Conservation (phyloP, 2,329 filamentous ascomycete genomes). For the Diaporthe aspalathi region DNA sequence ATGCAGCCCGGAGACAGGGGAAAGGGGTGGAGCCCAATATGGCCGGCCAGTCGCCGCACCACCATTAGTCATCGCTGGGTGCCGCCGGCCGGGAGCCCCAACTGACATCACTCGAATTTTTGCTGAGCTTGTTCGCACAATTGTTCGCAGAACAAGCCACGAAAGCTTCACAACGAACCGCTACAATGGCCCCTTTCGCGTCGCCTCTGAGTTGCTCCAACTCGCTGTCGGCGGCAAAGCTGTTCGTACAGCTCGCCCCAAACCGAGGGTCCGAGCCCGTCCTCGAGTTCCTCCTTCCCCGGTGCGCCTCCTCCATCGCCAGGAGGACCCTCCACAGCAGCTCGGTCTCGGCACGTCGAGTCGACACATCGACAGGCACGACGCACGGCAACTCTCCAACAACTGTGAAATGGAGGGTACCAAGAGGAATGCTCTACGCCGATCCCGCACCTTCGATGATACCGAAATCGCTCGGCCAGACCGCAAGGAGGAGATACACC, state of each 20-base stretch:
- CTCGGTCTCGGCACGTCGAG: background rate
- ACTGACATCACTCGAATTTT: slow-evolving; percentile 35
- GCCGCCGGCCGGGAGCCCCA: background rate
- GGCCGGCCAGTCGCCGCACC: slow-evolving; percentile 14
- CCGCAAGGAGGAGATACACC: slow-evolving; percentile 55
- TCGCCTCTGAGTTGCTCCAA: slow-evolving; percentile 35
- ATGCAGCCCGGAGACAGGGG: background rate
- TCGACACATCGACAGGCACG: background rate
- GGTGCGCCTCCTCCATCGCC: slow-evolving; percentile 24
- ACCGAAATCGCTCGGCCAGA: slow-evolving; percentile 48
- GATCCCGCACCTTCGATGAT: background rate
- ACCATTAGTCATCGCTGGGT: slow-evolving; percentile 14
- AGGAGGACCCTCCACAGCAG: slow-evolving; percentile 38
- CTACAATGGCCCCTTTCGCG: slow-evolving; percentile 6
- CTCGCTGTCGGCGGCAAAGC: slow-evolving; percentile 45
- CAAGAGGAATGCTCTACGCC: background rate
- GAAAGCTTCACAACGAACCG: background rate
- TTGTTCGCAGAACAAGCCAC: background rate
- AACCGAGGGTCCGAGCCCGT: slow-evolving; percentile 45
- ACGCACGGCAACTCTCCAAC: background rate
- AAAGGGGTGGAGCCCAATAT: slow-evolving; percentile 23
- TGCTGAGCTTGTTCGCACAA: slow-evolving; percentile 10
- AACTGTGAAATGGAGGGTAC: slow-evolving; percentile 4
- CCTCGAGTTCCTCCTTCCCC: slow-evolving; percentile 57
- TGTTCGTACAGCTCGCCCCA: slow-evolving; percentile 48